Base-by-base conservation (phyloP, 352 stramenopile genomes). In the Globisporangium echinulatum region DNA sequence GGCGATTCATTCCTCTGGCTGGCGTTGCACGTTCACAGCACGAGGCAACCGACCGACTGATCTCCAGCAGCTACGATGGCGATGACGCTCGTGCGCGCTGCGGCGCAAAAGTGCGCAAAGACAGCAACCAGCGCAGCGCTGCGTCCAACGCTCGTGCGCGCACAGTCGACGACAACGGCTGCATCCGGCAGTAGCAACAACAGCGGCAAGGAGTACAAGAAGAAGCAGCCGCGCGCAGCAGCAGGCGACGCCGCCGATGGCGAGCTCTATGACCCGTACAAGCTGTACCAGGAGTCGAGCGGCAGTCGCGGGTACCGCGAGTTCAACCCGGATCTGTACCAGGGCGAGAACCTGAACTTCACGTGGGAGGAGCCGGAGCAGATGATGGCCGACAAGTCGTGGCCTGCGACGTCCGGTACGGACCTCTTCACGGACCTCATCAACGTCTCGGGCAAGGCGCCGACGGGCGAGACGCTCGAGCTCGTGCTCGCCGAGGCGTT, bases 341-440 rank as follows among this genome's bases (percentile, higher is more conserved):
- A 79, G 48, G 71, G 68, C 61, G 69, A 84, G 44, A 63, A 82
- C 48, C 59, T 72, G 50, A 69, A 87, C 49, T 87, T 75, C 25
- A 72, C 79, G 73, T 93, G 83, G 83, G 68, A 75, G 55, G 83
- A 91, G 63, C 79, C 81, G 4, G 82, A 85, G 54, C 68, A 87
- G 46, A 75, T 95, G 71, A 95, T 95, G 85, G 82, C 83, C 42
- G 85, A 95, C 71, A 95, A 95, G 71, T 92, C 80, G 65, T 95
- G 85, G 85, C 85, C 85, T 1, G 63, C 75, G 49, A 95, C 85
- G 14, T 83, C 83, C 1, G 82, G 80, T 66, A 76, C 83, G 13
- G 82, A 95, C 49, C 64, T 93, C 58, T 95, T 92, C 61, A 64
- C 69, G 54, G 85, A 95, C 66, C 67, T 95, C 66, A 68, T 92